These are phyloP conservation scores for Buddleja alternifolia DNA, from an alignment of 257 asterid species.

Conservation along the genomic window DNA sequence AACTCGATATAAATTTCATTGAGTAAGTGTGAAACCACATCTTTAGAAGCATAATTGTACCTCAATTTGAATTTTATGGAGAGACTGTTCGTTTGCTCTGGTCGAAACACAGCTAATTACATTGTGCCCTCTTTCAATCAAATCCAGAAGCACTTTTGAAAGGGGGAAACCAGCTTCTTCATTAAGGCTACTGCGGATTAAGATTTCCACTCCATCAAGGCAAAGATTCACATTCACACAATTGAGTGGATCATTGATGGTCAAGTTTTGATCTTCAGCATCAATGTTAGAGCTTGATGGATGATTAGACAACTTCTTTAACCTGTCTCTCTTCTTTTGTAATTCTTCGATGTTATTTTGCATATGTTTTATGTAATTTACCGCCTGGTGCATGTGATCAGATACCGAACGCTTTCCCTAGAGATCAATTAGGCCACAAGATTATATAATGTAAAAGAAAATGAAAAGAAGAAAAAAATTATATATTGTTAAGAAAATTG, in stretches of 20 bases:
- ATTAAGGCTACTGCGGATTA: conserved; percentile 23
- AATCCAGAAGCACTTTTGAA: conserved; percentile 39
- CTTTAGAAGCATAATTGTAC: too few relatives aligned
- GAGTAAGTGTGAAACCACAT: too few relatives aligned
- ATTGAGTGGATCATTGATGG: not conserved
- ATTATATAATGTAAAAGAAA: too few relatives aligned
- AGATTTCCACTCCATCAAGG: conserved; percentile 36
- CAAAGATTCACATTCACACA: conserved; percentile 30
- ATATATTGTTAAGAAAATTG: not conserved
- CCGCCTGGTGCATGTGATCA: conserved; percentile 50
- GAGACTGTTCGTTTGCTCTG: conserved; percentile 1
- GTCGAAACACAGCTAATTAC: conserved; percentile 36
- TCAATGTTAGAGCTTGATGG: not conserved
- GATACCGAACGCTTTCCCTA: conserved; percentile 58
- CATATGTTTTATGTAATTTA: conserved; percentile 47
- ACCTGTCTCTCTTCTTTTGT: conserved; percentile 34
- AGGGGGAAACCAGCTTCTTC: conserved; percentile 24
- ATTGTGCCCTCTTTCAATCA: conserved; percentile 26
- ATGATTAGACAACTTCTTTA: conserved; percentile 17
- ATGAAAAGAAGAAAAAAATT: too few relatives aligned
- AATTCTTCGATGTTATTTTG: conserved; percentile 40
- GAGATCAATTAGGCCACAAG: not conserved
- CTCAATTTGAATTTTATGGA: conserved; percentile 40
- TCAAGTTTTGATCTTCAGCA: not conserved
- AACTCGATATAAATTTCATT: too few relatives aligned